These are phyloP conservation scores for Paecilomyces niveus DNA, from an alignment of 2,329 filamentous ascomycete genomes.

Conservation along the genomic window DNA sequence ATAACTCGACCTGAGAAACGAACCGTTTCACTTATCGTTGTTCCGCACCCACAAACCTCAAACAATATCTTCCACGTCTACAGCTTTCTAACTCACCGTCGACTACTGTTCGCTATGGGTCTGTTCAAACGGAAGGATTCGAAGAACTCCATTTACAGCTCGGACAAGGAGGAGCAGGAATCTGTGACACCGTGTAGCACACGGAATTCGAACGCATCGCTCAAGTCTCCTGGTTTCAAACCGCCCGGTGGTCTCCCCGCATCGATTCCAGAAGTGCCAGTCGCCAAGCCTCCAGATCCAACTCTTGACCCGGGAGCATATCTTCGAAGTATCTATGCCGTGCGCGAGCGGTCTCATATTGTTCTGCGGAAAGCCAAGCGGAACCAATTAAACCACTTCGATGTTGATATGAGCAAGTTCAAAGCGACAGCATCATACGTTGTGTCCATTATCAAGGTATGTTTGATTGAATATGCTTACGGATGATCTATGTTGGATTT, in stretches of 20 bases:
- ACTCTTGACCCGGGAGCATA: slow-evolving; percentile 83
- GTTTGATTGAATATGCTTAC: slow-evolving; percentile 13
- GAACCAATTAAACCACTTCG: slow-evolving; percentile 77
- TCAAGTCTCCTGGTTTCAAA: slow-evolving; percentile 44
- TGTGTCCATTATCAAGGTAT: slow-evolving; percentile 88
- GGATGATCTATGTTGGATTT: background rate
- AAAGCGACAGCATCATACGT: slow-evolving; percentile 77
- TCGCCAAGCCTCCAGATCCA: slow-evolving; percentile 82
- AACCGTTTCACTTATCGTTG: background rate
- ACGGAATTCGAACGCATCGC: slow-evolving; percentile 39
- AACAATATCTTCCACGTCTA: background rate
- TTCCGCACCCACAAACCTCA: background rate
- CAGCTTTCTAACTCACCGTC: background rate
- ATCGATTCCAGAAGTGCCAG: slow-evolving; percentile 64
- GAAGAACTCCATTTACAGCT: slow-evolving; percentile 27
- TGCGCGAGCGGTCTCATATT: slow-evolving; percentile 69
- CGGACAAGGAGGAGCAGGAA: slow-evolving; percentile 33
- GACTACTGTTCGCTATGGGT: slow-evolving; percentile 28
- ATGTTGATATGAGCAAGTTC: slow-evolving; percentile 81
- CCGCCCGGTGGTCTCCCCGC: slow-evolving; percentile 40
- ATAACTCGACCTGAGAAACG: background rate
- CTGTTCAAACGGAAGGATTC: slow-evolving; percentile 42
- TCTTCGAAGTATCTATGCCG: slow-evolving; percentile 79
- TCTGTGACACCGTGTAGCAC: slow-evolving; percentile 37
- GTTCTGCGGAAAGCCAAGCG: slow-evolving; percentile 69